phyloP scores from a whole-genome alignment of 2,329 filamentous ascomycete genomes.

The Parastagonospora nodorum region DNA sequence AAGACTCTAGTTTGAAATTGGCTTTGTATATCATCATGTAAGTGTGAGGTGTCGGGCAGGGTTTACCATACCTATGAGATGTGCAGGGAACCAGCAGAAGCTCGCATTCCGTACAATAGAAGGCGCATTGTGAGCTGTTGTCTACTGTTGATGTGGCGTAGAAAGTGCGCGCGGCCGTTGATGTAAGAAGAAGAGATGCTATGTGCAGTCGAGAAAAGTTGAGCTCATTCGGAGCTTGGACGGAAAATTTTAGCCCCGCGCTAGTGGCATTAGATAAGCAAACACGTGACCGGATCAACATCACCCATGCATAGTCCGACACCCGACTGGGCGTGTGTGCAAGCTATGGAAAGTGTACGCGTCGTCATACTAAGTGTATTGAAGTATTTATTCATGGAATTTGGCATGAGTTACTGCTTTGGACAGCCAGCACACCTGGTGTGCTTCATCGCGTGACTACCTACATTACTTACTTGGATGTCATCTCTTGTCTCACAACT shows the following conservation, averaged over 20 bases:
- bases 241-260: slow-evolving; percentile 1
- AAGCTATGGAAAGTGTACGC: too few species aligned
- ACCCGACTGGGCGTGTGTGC: too few species aligned
- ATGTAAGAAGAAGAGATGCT: slow-evolving; percentile 2
- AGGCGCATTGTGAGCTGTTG: background rate
- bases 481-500: too few species aligned
- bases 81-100: background rate
- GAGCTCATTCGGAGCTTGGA: slow-evolving; percentile 9
- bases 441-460: too few species aligned
- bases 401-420: too few species aligned
- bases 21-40: slow-evolving; percentile 50
- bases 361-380: too few species aligned
- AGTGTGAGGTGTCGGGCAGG: slow-evolving; percentile 8
- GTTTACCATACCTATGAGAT: slow-evolving; percentile 17
- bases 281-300: too few species aligned
- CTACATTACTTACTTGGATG: too few species aligned
- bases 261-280: background rate
- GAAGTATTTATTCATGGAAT: too few species aligned
- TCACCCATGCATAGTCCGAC: too few species aligned
- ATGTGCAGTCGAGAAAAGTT: slow-evolving; percentile 18
- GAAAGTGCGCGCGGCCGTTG: background rate
- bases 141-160: background rate
- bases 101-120: background rate
- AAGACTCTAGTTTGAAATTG: slow-evolving; percentile 54
- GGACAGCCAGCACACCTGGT: too few species aligned